Percentiles rank a stretch among this genome's conserved stretches.
Conservation (phyloP, 1,139 yeast genomes). For the Yamadazyma atlantica region DNA sequence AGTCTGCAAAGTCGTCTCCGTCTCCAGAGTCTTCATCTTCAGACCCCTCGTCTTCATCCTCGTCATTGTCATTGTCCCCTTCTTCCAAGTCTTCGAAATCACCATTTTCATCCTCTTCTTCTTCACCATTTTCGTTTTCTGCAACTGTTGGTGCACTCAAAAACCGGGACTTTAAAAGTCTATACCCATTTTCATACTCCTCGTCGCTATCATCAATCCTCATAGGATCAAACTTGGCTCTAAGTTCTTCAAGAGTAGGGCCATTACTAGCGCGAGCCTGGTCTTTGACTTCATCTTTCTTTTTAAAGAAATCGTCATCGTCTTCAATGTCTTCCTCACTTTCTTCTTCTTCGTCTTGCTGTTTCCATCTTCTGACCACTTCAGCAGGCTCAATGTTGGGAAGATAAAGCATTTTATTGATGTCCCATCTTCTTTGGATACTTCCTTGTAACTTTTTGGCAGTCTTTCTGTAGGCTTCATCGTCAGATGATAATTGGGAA, state of each 20-base stretch:
- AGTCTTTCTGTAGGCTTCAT: slow-evolving; percentile 39
- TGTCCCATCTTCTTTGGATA: slow-evolving; percentile 62
- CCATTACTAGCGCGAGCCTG: slow-evolving; percentile 21
- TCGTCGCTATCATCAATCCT: slow-evolving; percentile 34
- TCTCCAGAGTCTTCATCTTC: slow-evolving; percentile 25
- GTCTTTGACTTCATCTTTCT: slow-evolving; percentile 27
- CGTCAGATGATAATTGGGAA: slow-evolving; percentile 43
- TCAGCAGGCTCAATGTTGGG: slow-evolving; percentile 74
- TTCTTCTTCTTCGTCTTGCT: slow-evolving; percentile 43
- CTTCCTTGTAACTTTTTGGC: slow-evolving; percentile 49
- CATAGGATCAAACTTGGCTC: slow-evolving; percentile 51
- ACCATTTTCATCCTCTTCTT: slow-evolving; percentile 44
- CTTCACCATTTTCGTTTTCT: slow-evolving; percentile 34
- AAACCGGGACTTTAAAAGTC: slow-evolving; percentile 55
- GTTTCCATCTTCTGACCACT: slow-evolving; percentile 74
- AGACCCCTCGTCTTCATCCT: slow-evolving; percentile 25
- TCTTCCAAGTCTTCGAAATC: slow-evolving; percentile 12
- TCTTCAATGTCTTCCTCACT: slow-evolving; percentile 47
- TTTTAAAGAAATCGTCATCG: slow-evolving; percentile 65
- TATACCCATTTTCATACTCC: slow-evolving; percentile 48
- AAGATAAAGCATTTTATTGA: slow-evolving; percentile 77
- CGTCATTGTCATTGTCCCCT: slow-evolving; percentile 43
- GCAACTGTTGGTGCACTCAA: slow-evolving; percentile 62
- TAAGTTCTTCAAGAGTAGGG: slow-evolving; percentile 51
- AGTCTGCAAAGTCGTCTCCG: slow-evolving; percentile 35